These are phyloP conservation scores for Aspergillus ustus DNA, from an alignment of 2,329 filamentous ascomycete genomes.

Conservation along the genomic window DNA sequence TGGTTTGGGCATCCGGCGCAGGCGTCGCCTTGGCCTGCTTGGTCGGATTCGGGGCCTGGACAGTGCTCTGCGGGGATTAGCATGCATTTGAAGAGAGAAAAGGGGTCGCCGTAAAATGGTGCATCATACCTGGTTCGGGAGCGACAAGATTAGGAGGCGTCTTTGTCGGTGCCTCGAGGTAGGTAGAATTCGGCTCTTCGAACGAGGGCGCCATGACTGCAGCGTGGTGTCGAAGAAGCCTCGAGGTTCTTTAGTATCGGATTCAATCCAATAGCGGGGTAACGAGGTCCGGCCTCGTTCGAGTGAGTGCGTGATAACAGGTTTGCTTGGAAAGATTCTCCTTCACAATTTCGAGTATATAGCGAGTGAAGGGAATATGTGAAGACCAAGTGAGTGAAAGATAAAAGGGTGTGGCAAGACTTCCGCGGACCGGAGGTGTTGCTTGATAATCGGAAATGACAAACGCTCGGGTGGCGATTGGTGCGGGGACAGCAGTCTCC, in stretches of 20 bases:
- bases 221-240: neutral
- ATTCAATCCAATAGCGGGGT: neutral
- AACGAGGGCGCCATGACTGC: constrained; percentile 78
- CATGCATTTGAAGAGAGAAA: constrained; percentile 5
- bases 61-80: constrained; percentile 71
- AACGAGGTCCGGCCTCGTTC: neutral
- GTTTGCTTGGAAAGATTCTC: neutral
- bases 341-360: neutral
- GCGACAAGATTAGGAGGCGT: constrained; percentile 83
- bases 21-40: constrained; percentile 71
- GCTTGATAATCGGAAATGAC: constrained; percentile 43
- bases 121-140: constrained; percentile 72
- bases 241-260: neutral
- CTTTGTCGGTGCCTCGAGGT: constrained; percentile 76
- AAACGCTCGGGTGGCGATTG: constrained; percentile 36
- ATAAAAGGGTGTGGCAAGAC: constrained; percentile 29
- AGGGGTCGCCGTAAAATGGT: constrained; percentile 1
- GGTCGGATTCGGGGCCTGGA: constrained; percentile 70
- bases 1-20: constrained; percentile 97
- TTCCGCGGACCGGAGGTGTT: constrained; percentile 20
- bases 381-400: neutral
- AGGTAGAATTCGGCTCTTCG: constrained; percentile 73
- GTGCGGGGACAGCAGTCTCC: constrained; percentile 28
- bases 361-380: neutral
- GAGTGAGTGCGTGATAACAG: neutral